Conservation (phyloP, 2,329 filamentous ascomycete species). For the Alternaria sp. region DNA sequence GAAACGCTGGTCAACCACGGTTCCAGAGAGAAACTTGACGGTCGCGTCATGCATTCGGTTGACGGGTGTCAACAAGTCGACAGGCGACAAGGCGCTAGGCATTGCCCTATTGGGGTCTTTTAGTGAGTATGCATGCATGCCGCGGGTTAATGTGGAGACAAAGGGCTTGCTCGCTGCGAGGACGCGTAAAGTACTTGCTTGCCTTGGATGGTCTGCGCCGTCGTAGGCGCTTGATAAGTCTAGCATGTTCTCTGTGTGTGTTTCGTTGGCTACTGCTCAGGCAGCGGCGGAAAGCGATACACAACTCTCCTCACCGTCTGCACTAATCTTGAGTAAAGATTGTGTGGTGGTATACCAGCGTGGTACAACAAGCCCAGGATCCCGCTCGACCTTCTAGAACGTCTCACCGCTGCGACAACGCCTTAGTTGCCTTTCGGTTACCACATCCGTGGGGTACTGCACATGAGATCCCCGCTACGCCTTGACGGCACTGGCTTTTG, state of each 20-base stretch:
- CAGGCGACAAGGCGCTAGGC: background rate
- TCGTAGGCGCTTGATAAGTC: background rate
- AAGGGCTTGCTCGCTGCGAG: constrained; percentile 6
- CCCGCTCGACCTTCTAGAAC: constrained; percentile 14
- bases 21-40: background rate
- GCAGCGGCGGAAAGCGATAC: background rate
- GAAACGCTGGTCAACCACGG: background rate
- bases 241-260: background rate
- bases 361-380: constrained; percentile 2
- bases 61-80: background rate
- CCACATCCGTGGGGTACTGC: constrained; percentile 1
- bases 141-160: constrained; percentile 7
- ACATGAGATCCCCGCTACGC: background rate
- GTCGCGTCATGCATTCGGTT: constrained; percentile 1
- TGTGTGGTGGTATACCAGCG: constrained; percentile 1
- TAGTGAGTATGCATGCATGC: constrained; percentile 9
- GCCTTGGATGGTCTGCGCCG: background rate
- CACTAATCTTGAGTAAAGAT: background rate
- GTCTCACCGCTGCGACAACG: constrained; percentile 12
- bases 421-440: constrained; percentile 8
- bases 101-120: background rate
- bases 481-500: background rate
- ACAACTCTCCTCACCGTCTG: background rate
- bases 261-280: background rate
- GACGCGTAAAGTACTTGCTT: constrained; percentile 10